Base-by-base conservation (phyloP, 1,139 yeast species). In the Saccharomyces hybrid region DNA sequence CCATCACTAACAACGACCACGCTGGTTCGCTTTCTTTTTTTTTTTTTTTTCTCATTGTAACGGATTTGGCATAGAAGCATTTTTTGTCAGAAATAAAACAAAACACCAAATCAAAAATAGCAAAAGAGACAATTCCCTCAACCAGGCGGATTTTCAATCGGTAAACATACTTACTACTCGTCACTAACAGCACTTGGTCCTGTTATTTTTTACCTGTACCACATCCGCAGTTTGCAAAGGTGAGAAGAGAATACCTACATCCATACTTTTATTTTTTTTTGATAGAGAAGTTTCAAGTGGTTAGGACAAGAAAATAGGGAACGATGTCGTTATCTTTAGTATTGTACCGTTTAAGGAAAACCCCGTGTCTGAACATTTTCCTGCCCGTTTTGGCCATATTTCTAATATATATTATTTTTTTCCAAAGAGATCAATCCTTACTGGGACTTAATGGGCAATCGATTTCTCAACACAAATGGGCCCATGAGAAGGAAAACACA, bases 401-500 rank as follows among this genome's bases (percentile, higher is more conserved):
- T 25, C 51, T 60, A 20, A 44, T 64, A 25, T 62, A 59, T 48
- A 53, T 64, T 32, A 42, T 63, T 16, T 57, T 63, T 31, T 59
- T 65, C 49, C 59, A 59, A 14, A 56, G 58, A 31, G 59, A 57
- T 41, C 57, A 60, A n/a, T 60, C 65, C 2, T 51, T 63, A 11
- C 53, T 65, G 14, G 68, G 67, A 14, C 54, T 59, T 13, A 63
- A 64, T 27, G 61, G 59, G 6, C 29, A 51, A 13, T 56, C 65
- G 11, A 58, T 68, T 14, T 53, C 59, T 3, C 61, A 63, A 27
- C 68, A 67, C 51, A 67, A 60, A 56, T 69, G 72, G 72, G 71
- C 71, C 2, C 67, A 68, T 56, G 71, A 68, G 53, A 59, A 57
- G 34, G 71, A 68, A 55, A 62, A 61, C 50, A 66, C 71, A 8